phyloP scores from a whole-genome alignment of 2,329 filamentous ascomycete species.

The Phialemonium atrogriseum region DNA sequence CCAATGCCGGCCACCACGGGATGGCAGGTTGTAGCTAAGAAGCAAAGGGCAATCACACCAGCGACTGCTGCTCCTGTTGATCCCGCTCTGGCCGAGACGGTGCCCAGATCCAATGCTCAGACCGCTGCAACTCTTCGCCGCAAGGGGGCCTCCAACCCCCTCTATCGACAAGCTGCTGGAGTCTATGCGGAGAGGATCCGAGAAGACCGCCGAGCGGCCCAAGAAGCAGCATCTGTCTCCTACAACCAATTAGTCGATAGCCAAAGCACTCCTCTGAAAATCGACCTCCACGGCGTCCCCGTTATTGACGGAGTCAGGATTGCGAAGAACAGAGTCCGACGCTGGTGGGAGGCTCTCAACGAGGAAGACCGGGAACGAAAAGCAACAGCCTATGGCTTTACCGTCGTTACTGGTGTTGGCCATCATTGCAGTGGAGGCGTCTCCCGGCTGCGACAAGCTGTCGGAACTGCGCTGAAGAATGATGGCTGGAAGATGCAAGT shows the following conservation, averaged over 20 bases:
- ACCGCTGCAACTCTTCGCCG: conserved; percentile 23
- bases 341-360: conserved; percentile 71
- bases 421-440: conserved; percentile 70
- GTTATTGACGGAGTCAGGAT: conserved; percentile 79
- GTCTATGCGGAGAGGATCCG: conserved; percentile 68
- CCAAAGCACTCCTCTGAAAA: conserved; percentile 50
- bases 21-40: no score
- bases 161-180: conserved; percentile 67
- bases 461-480: conserved; percentile 64
- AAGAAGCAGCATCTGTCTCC: conserved; percentile 51
- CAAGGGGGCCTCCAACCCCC: conserved; percentile 56
- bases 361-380: conserved; percentile 45
- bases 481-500: conserved; percentile 81
- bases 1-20: no score
- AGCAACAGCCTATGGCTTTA: conserved; percentile 47
- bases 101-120: conserved; percentile 28
- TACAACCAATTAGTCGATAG: conserved; percentile 62
- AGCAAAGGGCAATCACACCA: no score
- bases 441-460: conserved; percentile 68
- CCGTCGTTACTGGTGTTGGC: conserved; percentile 74
- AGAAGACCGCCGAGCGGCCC: conserved; percentile 50
- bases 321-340: conserved; percentile 53
- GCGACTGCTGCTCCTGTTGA: no score
- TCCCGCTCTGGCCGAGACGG: no score
- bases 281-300: conserved; percentile 79